These are phyloP conservation scores for Auriscalpium orientale DNA, from an alignment of 768 basidiomycete species.

Conservation along the genomic window DNA sequence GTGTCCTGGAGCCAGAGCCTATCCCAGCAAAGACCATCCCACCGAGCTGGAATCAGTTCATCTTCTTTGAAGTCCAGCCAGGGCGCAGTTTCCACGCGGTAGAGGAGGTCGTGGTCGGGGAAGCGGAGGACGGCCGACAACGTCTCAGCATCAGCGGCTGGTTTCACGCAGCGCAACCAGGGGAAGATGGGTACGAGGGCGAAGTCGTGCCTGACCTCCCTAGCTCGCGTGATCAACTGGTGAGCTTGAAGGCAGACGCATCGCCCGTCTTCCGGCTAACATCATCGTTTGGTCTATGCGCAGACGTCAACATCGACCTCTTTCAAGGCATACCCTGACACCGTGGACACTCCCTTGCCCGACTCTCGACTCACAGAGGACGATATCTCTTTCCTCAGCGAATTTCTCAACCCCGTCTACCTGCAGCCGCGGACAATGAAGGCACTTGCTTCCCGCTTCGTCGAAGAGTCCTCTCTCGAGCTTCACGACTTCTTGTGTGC, in stretches of 20 bases:
- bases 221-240: conserved; percentile 90
- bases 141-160: conserved; percentile 90
- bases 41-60: conserved; percentile 85
- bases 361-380: conserved; percentile 47
- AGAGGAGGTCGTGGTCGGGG: conserved; percentile 88
- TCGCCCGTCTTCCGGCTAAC: conserved; percentile 3
- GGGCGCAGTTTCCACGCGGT: conserved; percentile 95
- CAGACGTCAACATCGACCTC: conserved; percentile 57
- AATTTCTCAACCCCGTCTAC: conserved; percentile 87
- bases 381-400: conserved; percentile 65
- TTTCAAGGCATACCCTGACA: conserved; percentile 40
- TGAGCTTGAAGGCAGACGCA: conserved; percentile 34
- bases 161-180: conserved; percentile 91
- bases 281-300: conserved; percentile 5
- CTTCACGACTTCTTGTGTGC: conserved; percentile 78
- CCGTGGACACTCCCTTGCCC: conserved; percentile 41
- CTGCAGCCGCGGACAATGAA: conserved; percentile 76
- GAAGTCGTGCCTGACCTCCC: conserved; percentile 42
- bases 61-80: conserved; percentile 90
- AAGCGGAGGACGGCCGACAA: conserved; percentile 60
- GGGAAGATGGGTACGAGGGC: conserved; percentile 77
- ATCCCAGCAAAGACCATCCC: conserved; percentile 61
- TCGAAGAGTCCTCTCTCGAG: conserved; percentile 81
- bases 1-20: conserved; percentile 59
- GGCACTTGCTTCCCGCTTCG: conserved; percentile 72